Evolutionary conservation across 1,139 yeast genomes (phyloP), one percentile per base, ranked within the genome.

Genomic region (Suhomyces choctaworum): DNA sequence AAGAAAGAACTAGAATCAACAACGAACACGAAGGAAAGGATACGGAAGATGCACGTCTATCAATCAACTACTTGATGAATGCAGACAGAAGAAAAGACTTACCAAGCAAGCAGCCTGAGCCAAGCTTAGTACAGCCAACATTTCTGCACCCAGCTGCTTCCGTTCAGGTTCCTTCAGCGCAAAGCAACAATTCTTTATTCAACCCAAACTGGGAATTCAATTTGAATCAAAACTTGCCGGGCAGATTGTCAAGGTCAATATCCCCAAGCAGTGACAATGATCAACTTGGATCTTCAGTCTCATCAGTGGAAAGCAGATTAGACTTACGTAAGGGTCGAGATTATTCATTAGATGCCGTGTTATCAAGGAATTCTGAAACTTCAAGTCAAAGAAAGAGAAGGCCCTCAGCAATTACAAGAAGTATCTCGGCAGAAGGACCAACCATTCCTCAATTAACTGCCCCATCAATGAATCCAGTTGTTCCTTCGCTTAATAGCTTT

Each of bases 391-490:
- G 37, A 22, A 42, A 40, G 36, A 42, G 45, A 30, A 42, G 37
- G 23, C 23, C 31, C n/a, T 37, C 42, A 4, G 29, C 27, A 26
- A 32, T 37, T 25, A 36, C 28, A 15, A 11, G 28, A 8, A 38
- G 26, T 17, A 38, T 25, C 17, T 22, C 29, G 21, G 9, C 29
- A 9, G 36, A 34, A 7, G 47, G 35, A 19, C 26, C 27, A 5
- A 23, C 41, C 5, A 27, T 43, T 11, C 20, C 20, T 7, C 44
- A 32, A 20, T 37, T 55, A 22, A 39, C 41, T 1, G 39, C 62
- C 2, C 75, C 76, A 11, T 66, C 70, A 2, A 45, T 64, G 44
- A 64, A 69, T 35, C 70, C 70, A 4, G 46, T 51, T 6, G 36
- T 50, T 2, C 66, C 70, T 2, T 54, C 69, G 2, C 34, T 64